Conservation (phyloP, 2,329 filamentous ascomycete species). For the Pseudogymnoascus sp. region DNA sequence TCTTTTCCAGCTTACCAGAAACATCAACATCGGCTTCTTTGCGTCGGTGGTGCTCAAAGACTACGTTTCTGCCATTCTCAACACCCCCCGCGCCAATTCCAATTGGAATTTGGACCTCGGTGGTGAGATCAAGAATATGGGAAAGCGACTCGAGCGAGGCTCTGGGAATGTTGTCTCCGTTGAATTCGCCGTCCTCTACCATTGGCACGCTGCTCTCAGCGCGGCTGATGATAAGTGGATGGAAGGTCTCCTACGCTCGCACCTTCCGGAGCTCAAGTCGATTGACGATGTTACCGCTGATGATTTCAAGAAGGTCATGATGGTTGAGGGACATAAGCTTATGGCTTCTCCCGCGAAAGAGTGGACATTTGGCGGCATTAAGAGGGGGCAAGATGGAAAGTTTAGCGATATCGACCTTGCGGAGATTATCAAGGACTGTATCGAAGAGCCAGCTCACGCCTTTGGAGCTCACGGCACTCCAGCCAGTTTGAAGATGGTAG, state of each 20-base stretch:
- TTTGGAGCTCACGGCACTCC: conserved; percentile 45
- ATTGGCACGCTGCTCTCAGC: conserved; percentile 40
- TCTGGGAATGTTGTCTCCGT: conserved; percentile 38
- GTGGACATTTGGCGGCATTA: conserved; percentile 37
- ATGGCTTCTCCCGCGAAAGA: conserved; percentile 28
- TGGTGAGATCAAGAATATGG: conserved; percentile 37
- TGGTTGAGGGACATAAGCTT: conserved; percentile 31
- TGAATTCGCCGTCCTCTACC: conserved; percentile 40
- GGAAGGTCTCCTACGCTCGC: conserved; percentile 32
- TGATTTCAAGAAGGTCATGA: conserved; percentile 37
- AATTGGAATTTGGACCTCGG: conserved; percentile 39
- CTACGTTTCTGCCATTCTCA: conserved; percentile 40
- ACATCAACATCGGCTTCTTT: conserved; percentile 42
- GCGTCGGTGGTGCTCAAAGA: conserved; percentile 38
- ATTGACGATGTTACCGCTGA: conserved; percentile 37
- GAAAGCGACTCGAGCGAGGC: conserved; percentile 35
- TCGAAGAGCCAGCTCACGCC: conserved; percentile 42
- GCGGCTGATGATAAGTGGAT: conserved; percentile 40
- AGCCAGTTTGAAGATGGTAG: conserved; percentile 38
- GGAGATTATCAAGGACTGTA: conserved; percentile 37
- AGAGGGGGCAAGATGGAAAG: conserved; percentile 34
- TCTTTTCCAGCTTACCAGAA: conserved; percentile 39
- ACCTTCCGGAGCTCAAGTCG: conserved; percentile 33
- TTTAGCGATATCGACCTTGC: conserved; percentile 39
- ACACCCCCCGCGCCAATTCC: conserved; percentile 37